Percentiles rank a stretch among this genome's conserved stretches.
These are phyloP conservation scores for Trametes villosa DNA, from an alignment of 768 basidiomycete species.

Conservation along the genomic window DNA sequence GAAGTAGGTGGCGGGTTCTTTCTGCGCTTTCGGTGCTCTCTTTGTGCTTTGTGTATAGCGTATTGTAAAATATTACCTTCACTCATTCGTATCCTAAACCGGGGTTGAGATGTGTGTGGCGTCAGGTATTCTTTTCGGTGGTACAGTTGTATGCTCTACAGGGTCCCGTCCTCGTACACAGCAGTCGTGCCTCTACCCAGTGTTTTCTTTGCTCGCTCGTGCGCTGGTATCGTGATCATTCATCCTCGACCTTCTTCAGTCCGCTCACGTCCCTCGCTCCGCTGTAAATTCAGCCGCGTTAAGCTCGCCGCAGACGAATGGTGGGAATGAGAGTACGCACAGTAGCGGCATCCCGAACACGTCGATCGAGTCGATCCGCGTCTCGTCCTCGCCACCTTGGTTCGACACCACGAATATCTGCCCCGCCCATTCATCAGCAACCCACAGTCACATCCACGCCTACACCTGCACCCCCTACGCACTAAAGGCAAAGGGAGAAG, in stretches of 20 bases:
- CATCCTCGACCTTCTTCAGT: slow-evolving; percentile 32
- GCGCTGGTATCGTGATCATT: background rate
- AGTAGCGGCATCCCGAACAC: slow-evolving; percentile 61
- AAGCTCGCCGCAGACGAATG: background rate
- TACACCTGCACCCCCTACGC: too few species aligned
- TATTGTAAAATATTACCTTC: too few species aligned
- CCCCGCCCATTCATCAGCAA: background rate
- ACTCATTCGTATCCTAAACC: too few species aligned
- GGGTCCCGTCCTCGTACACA: slow-evolving; percentile 1
- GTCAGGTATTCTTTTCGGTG: too few species aligned
- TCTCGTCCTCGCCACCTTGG: slow-evolving; percentile 64
- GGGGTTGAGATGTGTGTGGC: too few species aligned
- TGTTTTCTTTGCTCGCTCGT: too few species aligned
- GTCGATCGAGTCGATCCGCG: slow-evolving; percentile 70
- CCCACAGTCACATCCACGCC: background rate
- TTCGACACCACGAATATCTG: slow-evolving; percentile 75
- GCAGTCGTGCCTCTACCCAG: background rate
- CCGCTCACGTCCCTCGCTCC: slow-evolving; percentile 34
- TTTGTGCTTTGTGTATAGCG: background rate
- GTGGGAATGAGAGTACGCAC: slow-evolving; percentile 42
- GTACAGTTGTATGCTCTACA: background rate
- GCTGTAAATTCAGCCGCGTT: slow-evolving; percentile 10
- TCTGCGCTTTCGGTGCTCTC: background rate
- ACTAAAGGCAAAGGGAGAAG: background rate
- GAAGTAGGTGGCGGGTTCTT: slow-evolving; percentile 42